Evolutionary conservation across 768 basidiomycete species (phyloP), one percentile per base, ranked within the genome.

Genomic region (Solioccasus polychromus): DNA sequence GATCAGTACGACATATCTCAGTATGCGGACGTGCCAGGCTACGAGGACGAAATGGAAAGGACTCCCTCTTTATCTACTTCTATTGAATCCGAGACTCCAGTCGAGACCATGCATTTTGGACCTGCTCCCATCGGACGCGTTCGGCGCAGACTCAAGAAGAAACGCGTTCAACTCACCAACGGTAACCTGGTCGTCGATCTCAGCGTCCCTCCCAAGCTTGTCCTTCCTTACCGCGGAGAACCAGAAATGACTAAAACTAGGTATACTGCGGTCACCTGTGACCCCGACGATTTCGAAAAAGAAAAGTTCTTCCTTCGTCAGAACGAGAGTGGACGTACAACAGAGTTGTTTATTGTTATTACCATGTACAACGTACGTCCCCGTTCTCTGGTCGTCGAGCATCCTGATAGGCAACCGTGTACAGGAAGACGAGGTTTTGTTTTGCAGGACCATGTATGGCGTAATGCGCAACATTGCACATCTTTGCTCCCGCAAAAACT

Each of bases 301-400:
- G 80, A 80, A 37, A 85, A 88, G 10, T 94, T 90, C 65, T 88
- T 84, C 48, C 73, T 97, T 24, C 76, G 93, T 40, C 94, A 96
- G 62, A 86, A 86, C 59, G 79, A 88, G 58, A 78, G 69, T 50
- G 81, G 83, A 24, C 76, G 92, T 42, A 77, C 84, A 45, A 96
- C 92, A 11, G 94, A 97, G 60, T 63, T 97, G 44, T 88, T 95
- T 70, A 87, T 97, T 61, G 89, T 92, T 47, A 88, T 97, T 57
- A 97, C 93, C 19, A 92, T 96, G 92, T 96, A 86, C 63, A 96
- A 96, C 63, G 94, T 95, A 64, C 61, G 85, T 64, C 18, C 20
- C 20, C 19, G 39, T 25, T n/a, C n/a, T 48, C n/a, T 26, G 28
- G 3, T 35, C 4, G 12, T 22, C 6, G 6, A 41, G 45, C 22